Evolutionary conservation across 495 filamentous ascomycete species (phyloP), one percentile per base, ranked within the genome.

Genomic region (Aspergillus asperescens): DNA sequence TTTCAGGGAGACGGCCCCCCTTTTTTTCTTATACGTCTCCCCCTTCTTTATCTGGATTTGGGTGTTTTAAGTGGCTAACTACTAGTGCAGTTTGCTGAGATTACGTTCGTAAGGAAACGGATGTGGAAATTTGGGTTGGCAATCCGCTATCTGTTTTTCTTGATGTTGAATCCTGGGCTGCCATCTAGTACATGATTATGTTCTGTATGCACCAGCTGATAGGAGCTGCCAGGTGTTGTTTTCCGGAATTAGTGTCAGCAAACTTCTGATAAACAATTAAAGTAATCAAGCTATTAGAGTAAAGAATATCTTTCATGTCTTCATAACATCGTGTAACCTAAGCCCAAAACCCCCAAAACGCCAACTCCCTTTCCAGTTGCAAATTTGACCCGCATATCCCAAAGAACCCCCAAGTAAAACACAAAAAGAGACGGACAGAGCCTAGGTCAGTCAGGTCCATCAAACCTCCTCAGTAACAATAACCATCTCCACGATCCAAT

Each of bases 21-120:
- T 58, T 66, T 71, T 74, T 73, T 66, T 76, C 68, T 76, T 82
- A 87, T 87, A 86, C 84, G 84, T 87, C 48, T 44, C 48, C 71
- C 68, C 13, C 25, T 41, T 29, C 44, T 18, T 12, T 46, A n/a
- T 10, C 32, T 15, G 3, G 15, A 4, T 55, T 32, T 41, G 2
- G 28, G 13, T 25, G 41, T 16, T 31, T 55, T 37, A 38, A 31
- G 62, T 54, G 56, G 59, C 65, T 70, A 61, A 69, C 62, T 73
- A 60, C 64, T 37, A 13, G 13, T 43, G 23, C 24, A 15, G 41
- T 8, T 43, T 24, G 3, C n/a, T n/a, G n/a, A n/a, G n/a, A n/a
- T n/a, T n/a, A n/a, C n/a, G n/a, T n/a, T n/a, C n/a, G n/a, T n/a
- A n/a, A n/a, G n/a, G n/a, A n/a, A n/a, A n/a, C n/a, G n/a, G n/a